Conservation (phyloP, 1,284 basidiomycete species). For the Gomphus sp. region DNA sequence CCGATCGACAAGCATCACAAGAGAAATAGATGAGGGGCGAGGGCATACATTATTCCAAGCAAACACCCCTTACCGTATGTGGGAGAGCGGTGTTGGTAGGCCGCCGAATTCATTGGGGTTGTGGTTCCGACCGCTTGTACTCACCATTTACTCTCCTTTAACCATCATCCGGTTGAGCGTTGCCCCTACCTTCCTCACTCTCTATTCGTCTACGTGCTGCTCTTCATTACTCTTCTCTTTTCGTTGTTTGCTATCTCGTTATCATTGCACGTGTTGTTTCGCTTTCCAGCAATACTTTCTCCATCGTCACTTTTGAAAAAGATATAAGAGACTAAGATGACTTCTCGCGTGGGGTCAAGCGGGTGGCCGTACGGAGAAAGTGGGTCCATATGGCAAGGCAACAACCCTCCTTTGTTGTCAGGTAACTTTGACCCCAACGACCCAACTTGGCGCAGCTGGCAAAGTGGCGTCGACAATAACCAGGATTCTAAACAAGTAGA, state of each 20-base stretch:
- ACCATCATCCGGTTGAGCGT: not conserved
- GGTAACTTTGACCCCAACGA: constrained; percentile 4
- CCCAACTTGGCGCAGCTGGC: constrained; percentile 2
- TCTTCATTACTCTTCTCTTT: not conserved
- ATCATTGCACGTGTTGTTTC: constrained; percentile 8
- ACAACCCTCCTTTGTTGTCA: not conserved
- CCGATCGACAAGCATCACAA: not conserved
- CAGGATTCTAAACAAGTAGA: not conserved
- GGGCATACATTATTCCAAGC: not conserved
- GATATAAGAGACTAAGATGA: not conserved
- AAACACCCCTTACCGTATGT: not conserved
- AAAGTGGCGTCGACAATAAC: not conserved
- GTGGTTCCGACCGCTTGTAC: not conserved
- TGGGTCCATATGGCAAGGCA: constrained; percentile 8
- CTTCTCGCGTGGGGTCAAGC: not conserved
- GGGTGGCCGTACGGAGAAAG: constrained; percentile 3
- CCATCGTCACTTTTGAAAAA: not conserved
- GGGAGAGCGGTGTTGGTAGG: not conserved
- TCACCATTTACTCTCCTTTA: not conserved
- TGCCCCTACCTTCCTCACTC: not conserved
- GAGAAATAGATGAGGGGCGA: not conserved
- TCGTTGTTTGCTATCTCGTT: constrained; percentile 9
- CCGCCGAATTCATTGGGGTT: constrained; percentile 1
- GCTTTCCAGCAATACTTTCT: constrained; percentile 2
- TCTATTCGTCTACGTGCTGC: constrained; percentile 4